Evolutionary conservation across 495 filamentous ascomycete species (phyloP).

Genomic region (Neurospora sp.): DNA sequence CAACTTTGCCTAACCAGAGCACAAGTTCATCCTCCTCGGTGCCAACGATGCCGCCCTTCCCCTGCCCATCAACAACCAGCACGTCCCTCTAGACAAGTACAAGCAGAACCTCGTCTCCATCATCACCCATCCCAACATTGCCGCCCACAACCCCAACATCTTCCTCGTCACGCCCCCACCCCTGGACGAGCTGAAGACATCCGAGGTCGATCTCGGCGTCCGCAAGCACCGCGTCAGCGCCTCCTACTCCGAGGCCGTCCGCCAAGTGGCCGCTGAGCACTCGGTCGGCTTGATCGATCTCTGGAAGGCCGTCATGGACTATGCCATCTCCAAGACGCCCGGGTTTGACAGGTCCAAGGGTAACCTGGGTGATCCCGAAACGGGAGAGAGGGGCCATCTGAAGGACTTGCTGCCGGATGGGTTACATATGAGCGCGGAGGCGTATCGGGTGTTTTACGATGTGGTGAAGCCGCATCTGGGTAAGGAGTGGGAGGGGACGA

Average conservation of each 20-base stretch:
- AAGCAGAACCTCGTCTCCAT: conserved; percentile 60
- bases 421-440: conserved; percentile 41
- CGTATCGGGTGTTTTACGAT: conserved; percentile 40
- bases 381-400: conserved; percentile 33
- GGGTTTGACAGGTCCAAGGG: conserved; percentile 28
- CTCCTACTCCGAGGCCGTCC: conserved; percentile 58
- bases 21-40: conserved; percentile 64
- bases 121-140: conserved; percentile 55
- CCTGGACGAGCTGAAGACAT: conserved; percentile 62
- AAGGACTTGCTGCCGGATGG: conserved; percentile 42
- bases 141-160: conserved; percentile 60
- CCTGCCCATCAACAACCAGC: conserved; percentile 47
- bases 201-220: conserved; percentile 40
- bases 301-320: conserved; percentile 60
- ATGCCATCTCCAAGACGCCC: conserved; percentile 34
- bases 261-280: conserved; percentile 53
- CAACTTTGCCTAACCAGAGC: not conserved
- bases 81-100: conserved; percentile 65
- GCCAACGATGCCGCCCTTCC: conserved; percentile 75
- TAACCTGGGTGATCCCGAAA: conserved; percentile 30
- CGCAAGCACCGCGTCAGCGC: conserved; percentile 56
- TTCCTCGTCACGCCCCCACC: conserved; percentile 73
- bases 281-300: conserved; percentile 61
- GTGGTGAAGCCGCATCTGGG: conserved; percentile 32
- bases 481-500: conserved; percentile 23